These are phyloP conservation scores for Tillandsia leiboldiana DNA, from an alignment of 176 grass and related monocot species.

Conservation along the genomic window DNA sequence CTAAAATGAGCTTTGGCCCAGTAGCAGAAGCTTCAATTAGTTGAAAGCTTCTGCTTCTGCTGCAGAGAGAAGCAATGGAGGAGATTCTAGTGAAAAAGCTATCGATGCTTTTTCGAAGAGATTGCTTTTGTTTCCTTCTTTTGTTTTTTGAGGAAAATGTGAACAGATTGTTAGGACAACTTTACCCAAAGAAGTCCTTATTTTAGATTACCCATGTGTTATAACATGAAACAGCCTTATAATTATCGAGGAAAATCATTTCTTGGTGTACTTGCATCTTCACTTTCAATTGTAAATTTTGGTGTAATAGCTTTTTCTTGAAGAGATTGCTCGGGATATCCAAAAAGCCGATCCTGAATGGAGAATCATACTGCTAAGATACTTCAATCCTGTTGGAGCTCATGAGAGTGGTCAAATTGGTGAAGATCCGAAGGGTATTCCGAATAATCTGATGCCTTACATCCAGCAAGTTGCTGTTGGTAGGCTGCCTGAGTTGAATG, in stretches of 20 bases:
- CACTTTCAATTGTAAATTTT: not conserved
- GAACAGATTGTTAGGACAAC: too few species aligned
- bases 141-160: too few species aligned
- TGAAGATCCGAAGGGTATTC: constrained; percentile 77
- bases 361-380: constrained; percentile 67
- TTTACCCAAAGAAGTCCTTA: not conserved
- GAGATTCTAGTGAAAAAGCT: too few species aligned
- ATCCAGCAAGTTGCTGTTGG: constrained; percentile 86
- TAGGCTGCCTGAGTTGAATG: constrained; percentile 59
- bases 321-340: constrained; percentile 77
- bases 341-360: constrained; percentile 48
- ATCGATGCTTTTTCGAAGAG: too few species aligned
- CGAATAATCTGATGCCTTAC: constrained; percentile 94
- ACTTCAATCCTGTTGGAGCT: constrained; percentile 92
- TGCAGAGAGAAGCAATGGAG: too few species aligned
- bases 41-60: too few species aligned
- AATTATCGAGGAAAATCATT: not conserved
- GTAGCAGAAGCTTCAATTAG: too few species aligned
- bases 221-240: not conserved
- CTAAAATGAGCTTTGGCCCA: too few species aligned
- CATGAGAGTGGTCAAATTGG: constrained; percentile 83
- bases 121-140: too few species aligned
- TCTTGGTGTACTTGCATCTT: not conserved
- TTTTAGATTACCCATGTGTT: not conserved
- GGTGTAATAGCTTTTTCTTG: constrained; percentile 57